Evolutionary conservation across 1,284 basidiomycete species (phyloP), one percentile per base, ranked within the genome.

Genomic region (Microbotryum saponariae): DNA sequence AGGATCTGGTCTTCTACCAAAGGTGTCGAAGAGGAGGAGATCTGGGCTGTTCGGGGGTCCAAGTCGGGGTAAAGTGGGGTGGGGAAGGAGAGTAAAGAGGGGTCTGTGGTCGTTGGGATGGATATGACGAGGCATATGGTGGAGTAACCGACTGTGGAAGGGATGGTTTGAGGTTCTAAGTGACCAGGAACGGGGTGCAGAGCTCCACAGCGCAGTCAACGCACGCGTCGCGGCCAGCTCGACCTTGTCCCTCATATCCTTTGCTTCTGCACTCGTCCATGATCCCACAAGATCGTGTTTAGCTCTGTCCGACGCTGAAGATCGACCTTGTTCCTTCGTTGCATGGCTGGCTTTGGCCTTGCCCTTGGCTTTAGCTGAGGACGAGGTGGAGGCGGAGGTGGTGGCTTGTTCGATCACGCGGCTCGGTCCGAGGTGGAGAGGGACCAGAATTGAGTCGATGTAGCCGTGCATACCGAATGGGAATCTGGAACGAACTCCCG

Each of bases 81-180:
- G 20, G 65, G 65, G 53, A 69, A 67, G 2, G 37, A 31, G 54
- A 69, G 63, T 7, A 47, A 37, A 12, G 63, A 56, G 5, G 67
- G 67, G 57, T 69, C 61, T 10, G 60, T 57, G 4, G 59, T 61
- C 5, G 65, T 18, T 4, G 59, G 63, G 44, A 69, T 62, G 25
- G 51, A 52, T 31, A 69, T 29, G 56, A 50, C 63, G 23, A 67
- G 59, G 25, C 67, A 29, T 25, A 69, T 18, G n/a, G 67, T 69
- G 54, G 67, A 69, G 63, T 69, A 69, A 31, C 67, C 67, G 31
- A 69, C 67, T 68, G 56, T 33, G 1, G 0, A 18, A 27, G 5
- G 12, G 60, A 55, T 44, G 55, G 48, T n/a, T 9, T 2, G 9
- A 6, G 37, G 23, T 4, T 3, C 0, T 16, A 33, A 29, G 27